Percentiles rank a stretch among this genome's conserved stretches.
Evolutionary conservation across 208 protist species (phyloP).

Genomic region (Angomonas ambiguus): DNA sequence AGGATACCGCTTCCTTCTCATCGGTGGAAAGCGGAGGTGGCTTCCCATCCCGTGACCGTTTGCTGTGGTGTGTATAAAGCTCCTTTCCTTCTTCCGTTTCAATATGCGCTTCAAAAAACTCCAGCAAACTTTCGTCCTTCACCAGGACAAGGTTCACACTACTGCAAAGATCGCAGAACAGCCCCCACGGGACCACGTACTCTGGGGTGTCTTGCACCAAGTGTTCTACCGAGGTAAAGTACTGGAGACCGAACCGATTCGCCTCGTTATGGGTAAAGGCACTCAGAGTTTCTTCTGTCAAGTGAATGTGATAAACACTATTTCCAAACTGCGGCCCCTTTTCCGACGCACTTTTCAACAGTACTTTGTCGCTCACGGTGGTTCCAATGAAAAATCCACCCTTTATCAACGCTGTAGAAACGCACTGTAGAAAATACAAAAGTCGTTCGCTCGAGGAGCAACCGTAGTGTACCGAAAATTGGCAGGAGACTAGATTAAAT

Average conservation of each 20-base stretch:
- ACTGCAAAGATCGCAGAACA: conserved; percentile 17
- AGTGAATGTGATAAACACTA: conserved; percentile 39
- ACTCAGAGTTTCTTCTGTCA: conserved; percentile 23
- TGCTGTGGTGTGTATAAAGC: background rate
- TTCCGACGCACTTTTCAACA: conserved; percentile 29
- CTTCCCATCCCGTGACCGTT: too few relatives aligned
- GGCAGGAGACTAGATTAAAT: conserved; percentile 65
- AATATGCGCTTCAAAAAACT: background rate
- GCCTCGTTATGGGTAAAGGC: conserved; percentile 1
- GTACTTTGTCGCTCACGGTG: conserved; percentile 52
- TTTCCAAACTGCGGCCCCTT: conserved; percentile 43
- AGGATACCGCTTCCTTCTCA: background rate
- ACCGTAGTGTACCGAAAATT: conserved; percentile 85
- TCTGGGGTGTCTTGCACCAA: conserved; percentile 60
- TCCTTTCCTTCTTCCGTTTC: background rate
- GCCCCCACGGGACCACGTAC: conserved; percentile 68
- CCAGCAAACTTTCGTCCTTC: background rate
- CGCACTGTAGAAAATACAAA: conserved; percentile 36
- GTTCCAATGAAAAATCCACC: conserved; percentile 73
- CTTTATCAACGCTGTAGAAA: conserved; percentile 31
- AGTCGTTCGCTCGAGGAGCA: conserved; percentile 37
- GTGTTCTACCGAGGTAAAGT: conserved; percentile 56
- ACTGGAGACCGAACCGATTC: conserved; percentile 46
- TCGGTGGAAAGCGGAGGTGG: too few relatives aligned
- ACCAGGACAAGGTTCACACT: background rate